These are phyloP conservation scores for Astraeus odoratus DNA, from an alignment of 768 basidiomycete species.

Conservation along the genomic window DNA sequence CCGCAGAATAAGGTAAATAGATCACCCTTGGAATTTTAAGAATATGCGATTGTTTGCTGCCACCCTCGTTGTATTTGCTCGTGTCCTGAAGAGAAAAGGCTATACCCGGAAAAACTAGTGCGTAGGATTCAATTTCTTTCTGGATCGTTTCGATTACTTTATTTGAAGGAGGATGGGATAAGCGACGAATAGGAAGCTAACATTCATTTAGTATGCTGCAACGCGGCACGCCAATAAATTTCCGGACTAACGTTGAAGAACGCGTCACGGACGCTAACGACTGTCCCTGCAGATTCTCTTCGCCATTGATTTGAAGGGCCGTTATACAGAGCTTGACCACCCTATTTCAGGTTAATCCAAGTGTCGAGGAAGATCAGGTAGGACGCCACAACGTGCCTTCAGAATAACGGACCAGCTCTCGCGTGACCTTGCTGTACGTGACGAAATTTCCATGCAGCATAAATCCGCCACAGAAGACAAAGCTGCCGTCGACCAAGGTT, in stretches of 20 bases:
- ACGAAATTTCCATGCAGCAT: slow-evolving; percentile 74
- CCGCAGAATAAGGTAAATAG: slow-evolving; percentile 9
- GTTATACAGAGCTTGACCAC: slow-evolving; percentile 56
- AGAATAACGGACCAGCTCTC: slow-evolving; percentile 73
- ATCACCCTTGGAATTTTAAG: slow-evolving; percentile 64
- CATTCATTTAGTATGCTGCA: slow-evolving; percentile 2
- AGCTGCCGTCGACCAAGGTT: slow-evolving; percentile 38
- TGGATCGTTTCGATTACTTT: slow-evolving; percentile 63
- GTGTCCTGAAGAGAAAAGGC: slow-evolving; percentile 61
- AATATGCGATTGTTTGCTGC: slow-evolving; percentile 33
- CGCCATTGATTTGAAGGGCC: slow-evolving; percentile 75
- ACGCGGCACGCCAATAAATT: background rate
- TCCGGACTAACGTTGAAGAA: slow-evolving; percentile 70
- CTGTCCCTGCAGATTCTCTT: slow-evolving; percentile 69
- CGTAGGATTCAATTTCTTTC: slow-evolving; percentile 64
- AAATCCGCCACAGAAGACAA: slow-evolving; percentile 79
- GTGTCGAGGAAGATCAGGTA: background rate
- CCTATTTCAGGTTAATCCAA: slow-evolving; percentile 33
- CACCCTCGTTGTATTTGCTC: slow-evolving; percentile 28
- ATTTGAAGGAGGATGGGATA: slow-evolving; percentile 53
- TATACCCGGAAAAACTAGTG: slow-evolving; percentile 66
- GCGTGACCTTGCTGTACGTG: slow-evolving; percentile 54
- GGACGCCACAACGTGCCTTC: slow-evolving; percentile 45
- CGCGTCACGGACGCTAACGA: slow-evolving; percentile 77
- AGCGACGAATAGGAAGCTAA: slow-evolving; percentile 77